phyloP scores from a whole-genome alignment of 2,329 filamentous ascomycete species.

The Talaromyces verruculosus region DNA sequence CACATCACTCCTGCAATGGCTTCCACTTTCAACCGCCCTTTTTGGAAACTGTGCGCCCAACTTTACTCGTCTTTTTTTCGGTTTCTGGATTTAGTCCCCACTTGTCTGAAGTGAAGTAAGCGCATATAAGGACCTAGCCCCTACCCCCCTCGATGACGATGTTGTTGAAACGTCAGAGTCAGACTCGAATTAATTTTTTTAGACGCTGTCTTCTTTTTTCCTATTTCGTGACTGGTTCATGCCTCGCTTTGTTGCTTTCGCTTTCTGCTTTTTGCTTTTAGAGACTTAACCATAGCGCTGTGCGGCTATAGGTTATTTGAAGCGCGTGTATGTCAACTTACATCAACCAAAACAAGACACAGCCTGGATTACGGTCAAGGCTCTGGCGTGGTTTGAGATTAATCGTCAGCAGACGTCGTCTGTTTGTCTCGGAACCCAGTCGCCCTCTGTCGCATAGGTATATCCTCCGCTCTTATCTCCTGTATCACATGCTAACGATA shows the following conservation, averaged over 20 bases:
- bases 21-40: constrained; percentile 8
- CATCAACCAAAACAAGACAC: constrained; percentile 7
- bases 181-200: not conserved
- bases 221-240: constrained; percentile 12
- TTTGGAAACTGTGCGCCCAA: constrained; percentile 7
- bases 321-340: constrained; percentile 23
- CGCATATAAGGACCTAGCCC: constrained; percentile 19
- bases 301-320: constrained; percentile 5
- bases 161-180: not conserved
- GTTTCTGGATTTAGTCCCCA: not conserved
- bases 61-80: not conserved
- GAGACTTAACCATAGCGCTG: not conserved
- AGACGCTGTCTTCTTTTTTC: too few species aligned
- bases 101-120: constrained; percentile 1
- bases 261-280: not conserved
- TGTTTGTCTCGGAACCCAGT: constrained; percentile 9
- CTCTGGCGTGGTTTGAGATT: constrained; percentile 18
- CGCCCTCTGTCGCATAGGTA: constrained; percentile 17
- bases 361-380: constrained; percentile 17
- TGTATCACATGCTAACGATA: not conserved
- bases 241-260: constrained; percentile 4
- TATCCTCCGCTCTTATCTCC: not conserved
- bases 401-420: constrained; percentile 6
- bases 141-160: constrained; percentile 8
- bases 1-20: constrained; percentile 10